Percentiles rank a stretch among this genome's conserved stretches.
Conservation (phyloP, 2,329 filamentous ascomycete species). For the Didymella arachidicola region DNA sequence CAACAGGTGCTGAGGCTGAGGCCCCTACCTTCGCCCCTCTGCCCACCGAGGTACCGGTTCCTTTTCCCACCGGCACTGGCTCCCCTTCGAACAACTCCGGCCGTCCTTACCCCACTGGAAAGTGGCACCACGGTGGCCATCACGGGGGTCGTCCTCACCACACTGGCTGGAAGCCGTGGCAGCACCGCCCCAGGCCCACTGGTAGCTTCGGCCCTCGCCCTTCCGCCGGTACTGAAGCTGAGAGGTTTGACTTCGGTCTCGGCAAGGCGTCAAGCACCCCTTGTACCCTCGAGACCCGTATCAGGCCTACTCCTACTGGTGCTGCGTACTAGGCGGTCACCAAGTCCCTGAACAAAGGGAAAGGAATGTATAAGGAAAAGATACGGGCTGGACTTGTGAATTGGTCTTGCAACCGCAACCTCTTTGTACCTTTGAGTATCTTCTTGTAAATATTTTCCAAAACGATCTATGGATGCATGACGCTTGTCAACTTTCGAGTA, state of each 20-base stretch:
- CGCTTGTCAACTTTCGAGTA: slow-evolving; percentile 2
- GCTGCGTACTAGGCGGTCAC: slow-evolving; percentile 5
- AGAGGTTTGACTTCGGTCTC: slow-evolving; percentile 20
- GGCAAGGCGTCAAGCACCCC: slow-evolving; percentile 25
- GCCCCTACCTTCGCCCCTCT: slow-evolving; percentile 8
- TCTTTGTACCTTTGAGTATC: slow-evolving; percentile 2
- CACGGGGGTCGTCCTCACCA: slow-evolving; percentile 30
- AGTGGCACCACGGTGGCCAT: slow-evolving; percentile 14
- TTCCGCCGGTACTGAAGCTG: slow-evolving; percentile 13
- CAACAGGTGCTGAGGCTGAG: slow-evolving; percentile 11
- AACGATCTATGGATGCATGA: slow-evolving; percentile 8
- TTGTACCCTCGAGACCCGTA: slow-evolving; percentile 34
- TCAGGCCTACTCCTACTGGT: slow-evolving; percentile 31
- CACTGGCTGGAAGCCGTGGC: slow-evolving; percentile 26
- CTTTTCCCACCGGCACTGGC: slow-evolving; percentile 6
- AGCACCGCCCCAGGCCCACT: slow-evolving; percentile 13
- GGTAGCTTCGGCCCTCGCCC: slow-evolving; percentile 14
- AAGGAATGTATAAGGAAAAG: background rate
- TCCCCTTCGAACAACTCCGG: slow-evolving; percentile 8
- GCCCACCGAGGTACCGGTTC: slow-evolving; percentile 1
- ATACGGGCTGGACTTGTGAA: background rate
- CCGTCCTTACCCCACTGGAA: slow-evolving; percentile 19
- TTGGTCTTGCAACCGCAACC: background rate
- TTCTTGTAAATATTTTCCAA: slow-evolving; percentile 21
- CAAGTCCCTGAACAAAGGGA: background rate